phyloP scores from a whole-genome alignment of 768 basidiomycete genomes.

The Leccinum uliginosum region DNA sequence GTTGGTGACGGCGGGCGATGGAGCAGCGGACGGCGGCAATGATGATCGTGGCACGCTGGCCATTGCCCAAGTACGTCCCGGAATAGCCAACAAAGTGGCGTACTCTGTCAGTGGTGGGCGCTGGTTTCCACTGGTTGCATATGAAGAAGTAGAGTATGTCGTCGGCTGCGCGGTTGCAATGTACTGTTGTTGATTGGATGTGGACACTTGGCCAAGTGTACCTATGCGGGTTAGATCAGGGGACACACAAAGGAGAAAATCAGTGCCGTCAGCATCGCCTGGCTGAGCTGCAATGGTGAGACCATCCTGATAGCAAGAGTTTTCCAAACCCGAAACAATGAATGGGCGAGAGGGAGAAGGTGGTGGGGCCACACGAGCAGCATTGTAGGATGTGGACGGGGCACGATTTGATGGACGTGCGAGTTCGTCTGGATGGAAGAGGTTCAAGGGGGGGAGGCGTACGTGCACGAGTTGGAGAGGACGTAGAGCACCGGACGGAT shows the following conservation, averaged over 20 bases:
- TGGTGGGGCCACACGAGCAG: conserved; percentile 38
- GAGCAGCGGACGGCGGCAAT: conserved; percentile 33
- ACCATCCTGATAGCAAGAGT: conserved; percentile 62
- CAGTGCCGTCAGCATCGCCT: conserved; percentile 68
- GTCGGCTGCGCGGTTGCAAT: conserved; percentile 32
- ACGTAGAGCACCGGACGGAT: conserved; percentile 24
- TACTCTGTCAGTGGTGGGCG: conserved; percentile 73
- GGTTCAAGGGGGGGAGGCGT: conserved; percentile 69
- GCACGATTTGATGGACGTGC: conserved; percentile 46
- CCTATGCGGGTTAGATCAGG: conserved; percentile 75
- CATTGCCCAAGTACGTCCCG: conserved; percentile 83
- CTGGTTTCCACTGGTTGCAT: conserved; percentile 37
- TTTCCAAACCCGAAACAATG: conserved; percentile 54
- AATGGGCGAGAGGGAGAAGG: conserved; percentile 53
- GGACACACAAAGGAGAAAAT: conserved; percentile 70
- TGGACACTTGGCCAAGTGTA: conserved; percentile 59
- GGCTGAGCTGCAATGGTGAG: conserved; percentile 67
- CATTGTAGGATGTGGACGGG: conserved; percentile 41
- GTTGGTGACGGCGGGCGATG: conserved; percentile 59
- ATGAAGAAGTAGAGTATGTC: conserved; percentile 39
- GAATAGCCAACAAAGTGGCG: conserved; percentile 70
- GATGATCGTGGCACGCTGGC: conserved; percentile 45
- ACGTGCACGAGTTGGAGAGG: conserved; percentile 72
- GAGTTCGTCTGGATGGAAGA: conserved; percentile 75
- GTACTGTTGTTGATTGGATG: conserved; percentile 36